Percentiles rank a stretch among this genome's conserved stretches.
These are phyloP conservation scores for Phialophora macrospora DNA, from an alignment of 2,329 filamentous ascomycete genomes.

Conservation along the genomic window DNA sequence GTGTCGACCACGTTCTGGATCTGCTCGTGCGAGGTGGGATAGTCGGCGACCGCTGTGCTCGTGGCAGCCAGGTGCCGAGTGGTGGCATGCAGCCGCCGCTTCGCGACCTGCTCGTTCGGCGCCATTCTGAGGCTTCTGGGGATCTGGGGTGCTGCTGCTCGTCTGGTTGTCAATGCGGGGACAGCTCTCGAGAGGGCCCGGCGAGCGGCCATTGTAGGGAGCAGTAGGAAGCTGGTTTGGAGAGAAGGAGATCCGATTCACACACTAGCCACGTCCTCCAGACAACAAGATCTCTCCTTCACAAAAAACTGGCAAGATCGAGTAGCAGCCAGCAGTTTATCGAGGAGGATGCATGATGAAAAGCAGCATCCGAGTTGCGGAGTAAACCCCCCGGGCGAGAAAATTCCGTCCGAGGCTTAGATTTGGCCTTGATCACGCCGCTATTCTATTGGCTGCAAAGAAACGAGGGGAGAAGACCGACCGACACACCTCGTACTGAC, in stretches of 20 bases:
- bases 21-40: conserved; percentile 63
- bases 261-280: neutral
- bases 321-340: neutral
- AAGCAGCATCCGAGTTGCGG: neutral
- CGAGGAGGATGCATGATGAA: neutral
- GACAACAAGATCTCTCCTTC: neutral
- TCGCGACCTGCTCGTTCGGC: conserved; percentile 35
- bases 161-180: conserved; percentile 36
- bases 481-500: neutral
- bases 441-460: neutral
- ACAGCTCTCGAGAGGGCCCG: conserved; percentile 34
- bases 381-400: conserved; percentile 1
- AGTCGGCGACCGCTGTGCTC: conserved; percentile 56
- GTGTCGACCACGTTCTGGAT: conserved; percentile 63
- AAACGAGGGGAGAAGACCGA: conserved; percentile 4
- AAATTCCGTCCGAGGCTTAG: conserved; percentile 8
- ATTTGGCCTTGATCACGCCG: neutral
- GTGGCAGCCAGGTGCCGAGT: conserved; percentile 58
- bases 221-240: neutral
- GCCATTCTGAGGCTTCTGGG: conserved; percentile 36
- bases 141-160: conserved; percentile 32
- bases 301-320: neutral
- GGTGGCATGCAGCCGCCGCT: conserved; percentile 58
- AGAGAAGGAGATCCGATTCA: neutral
- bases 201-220: conserved; percentile 34